phyloP scores from a whole-genome alignment of 176 grass and related monocot genomes.

The sorghum (Sorghum bicolor) region DNA sequence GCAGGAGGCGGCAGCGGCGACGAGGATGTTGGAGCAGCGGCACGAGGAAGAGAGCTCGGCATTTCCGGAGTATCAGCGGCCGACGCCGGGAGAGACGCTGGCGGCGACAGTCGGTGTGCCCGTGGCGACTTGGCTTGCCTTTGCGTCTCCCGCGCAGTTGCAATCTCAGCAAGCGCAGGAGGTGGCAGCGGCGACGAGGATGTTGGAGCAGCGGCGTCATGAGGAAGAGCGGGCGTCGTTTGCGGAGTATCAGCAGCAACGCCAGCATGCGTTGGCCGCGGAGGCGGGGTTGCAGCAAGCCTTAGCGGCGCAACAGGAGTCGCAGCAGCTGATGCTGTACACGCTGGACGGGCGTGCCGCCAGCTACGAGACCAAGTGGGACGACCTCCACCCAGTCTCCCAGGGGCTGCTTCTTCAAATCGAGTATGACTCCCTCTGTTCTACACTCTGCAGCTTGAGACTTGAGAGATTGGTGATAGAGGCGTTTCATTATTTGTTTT shows the following conservation, averaged over 20 bases:
- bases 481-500: constrained; percentile 1
- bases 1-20: not conserved
- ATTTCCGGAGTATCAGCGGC: not conserved
- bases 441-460: not conserved
- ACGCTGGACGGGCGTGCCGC: constrained; percentile 42
- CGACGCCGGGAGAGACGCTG: not conserved
- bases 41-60: not conserved
- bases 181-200: constrained; percentile 1
- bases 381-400: constrained; percentile 57
- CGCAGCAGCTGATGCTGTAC: constrained; percentile 34
- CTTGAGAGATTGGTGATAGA: not conserved
- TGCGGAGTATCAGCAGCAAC: not conserved
- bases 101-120: not conserved
- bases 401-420: constrained; percentile 61
- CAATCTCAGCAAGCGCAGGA: constrained; percentile 4
- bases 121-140: not conserved
- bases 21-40: constrained; percentile 4
- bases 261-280: not conserved
- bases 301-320: not conserved
- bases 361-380: constrained; percentile 57
- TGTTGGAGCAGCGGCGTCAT: not conserved
- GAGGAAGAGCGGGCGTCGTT: not conserved
- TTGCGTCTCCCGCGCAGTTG: not conserved
- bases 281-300: constrained; percentile 15
- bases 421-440: constrained; percentile 46